Percentiles rank a stretch among this genome's conserved stretches.
Conservation (phyloP, 257 asterid species). For the Capsicum chinense region DNA sequence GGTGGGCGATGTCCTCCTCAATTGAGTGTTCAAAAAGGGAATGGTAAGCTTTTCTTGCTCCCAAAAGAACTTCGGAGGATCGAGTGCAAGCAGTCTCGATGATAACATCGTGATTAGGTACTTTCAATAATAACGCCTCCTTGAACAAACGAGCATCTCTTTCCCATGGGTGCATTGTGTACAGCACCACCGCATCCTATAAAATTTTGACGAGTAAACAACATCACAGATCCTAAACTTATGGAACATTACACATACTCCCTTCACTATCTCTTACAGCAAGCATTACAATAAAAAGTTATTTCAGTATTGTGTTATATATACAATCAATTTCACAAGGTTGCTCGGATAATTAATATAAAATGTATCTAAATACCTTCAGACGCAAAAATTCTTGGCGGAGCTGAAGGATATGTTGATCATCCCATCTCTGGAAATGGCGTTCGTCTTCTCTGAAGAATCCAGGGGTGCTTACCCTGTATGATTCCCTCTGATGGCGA, state of each 20-base stretch:
- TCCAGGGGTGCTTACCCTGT: constrained; percentile 62
- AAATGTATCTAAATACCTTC: constrained; percentile 55
- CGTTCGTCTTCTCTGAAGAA: constrained; percentile 79
- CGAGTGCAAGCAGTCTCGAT: constrained; percentile 73
- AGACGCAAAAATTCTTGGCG: constrained; percentile 79
- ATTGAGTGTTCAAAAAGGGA: constrained; percentile 75
- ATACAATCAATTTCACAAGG: background rate
- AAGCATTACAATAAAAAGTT: background rate
- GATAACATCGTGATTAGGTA: constrained; percentile 49
- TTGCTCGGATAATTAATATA: background rate
- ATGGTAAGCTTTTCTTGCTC: constrained; percentile 86
- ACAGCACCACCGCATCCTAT: constrained; percentile 78
- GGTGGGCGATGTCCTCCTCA: constrained; percentile 78
- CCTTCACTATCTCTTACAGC: background rate
- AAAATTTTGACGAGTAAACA: background rate
- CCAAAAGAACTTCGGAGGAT: constrained; percentile 70
- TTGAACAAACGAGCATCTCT: constrained; percentile 76
- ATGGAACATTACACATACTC: background rate
- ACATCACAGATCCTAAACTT: background rate
- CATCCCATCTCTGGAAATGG: constrained; percentile 76
- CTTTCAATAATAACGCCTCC: constrained; percentile 50
- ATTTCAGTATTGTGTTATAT: background rate
- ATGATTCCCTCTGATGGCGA: constrained; percentile 60
- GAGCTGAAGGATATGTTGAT: constrained; percentile 65
- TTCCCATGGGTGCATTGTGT: constrained; percentile 97